Percentiles rank a stretch among this genome's conserved stretches.
Conservation (phyloP, 1,139 yeast genomes). For the Pichia cactophila region DNA sequence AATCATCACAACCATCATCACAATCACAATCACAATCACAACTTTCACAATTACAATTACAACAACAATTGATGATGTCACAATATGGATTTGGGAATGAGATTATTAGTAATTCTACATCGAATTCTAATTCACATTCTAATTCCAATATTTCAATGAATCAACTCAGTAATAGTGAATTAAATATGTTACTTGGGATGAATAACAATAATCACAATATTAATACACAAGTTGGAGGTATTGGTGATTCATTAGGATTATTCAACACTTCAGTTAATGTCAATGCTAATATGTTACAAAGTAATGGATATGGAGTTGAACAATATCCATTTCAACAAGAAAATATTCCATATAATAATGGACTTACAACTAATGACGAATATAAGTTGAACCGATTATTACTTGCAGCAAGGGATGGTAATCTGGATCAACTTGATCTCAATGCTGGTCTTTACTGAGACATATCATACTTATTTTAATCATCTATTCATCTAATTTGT, state of each 20-base stretch:
- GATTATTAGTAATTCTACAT: too few species aligned
- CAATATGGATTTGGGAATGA: background rate
- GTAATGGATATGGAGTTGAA: constrained; percentile 13
- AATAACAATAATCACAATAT: background rate
- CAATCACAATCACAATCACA: background rate
- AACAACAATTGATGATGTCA: background rate
- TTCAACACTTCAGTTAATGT: constrained; percentile 13
- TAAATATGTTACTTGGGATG: constrained; percentile 11
- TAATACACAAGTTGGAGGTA: constrained; percentile 9
- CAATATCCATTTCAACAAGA: constrained; percentile 19
- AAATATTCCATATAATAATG: constrained; percentile 21
- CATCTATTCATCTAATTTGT: too few species aligned
- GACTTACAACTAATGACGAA: constrained; percentile 17
- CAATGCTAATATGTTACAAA: constrained; percentile 12
- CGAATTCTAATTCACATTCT: background rate
- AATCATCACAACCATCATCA: too few species aligned
- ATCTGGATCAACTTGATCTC: constrained; percentile 25
- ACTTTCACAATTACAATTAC: background rate
- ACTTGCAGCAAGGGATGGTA: constrained; percentile 26
- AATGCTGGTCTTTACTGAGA: constrained; percentile 19
- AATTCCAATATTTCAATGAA: constrained; percentile 4
- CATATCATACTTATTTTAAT: too few species aligned
- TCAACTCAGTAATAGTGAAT: constrained; percentile 15
- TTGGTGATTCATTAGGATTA: constrained; percentile 15
- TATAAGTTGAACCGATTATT: constrained; percentile 27